A percentile compares a stretch with the other conserved stretches of the same genome.
Conservation (phyloP, 2,329 filamentous ascomycete species). For the Dothideomycetes sp. region DNA sequence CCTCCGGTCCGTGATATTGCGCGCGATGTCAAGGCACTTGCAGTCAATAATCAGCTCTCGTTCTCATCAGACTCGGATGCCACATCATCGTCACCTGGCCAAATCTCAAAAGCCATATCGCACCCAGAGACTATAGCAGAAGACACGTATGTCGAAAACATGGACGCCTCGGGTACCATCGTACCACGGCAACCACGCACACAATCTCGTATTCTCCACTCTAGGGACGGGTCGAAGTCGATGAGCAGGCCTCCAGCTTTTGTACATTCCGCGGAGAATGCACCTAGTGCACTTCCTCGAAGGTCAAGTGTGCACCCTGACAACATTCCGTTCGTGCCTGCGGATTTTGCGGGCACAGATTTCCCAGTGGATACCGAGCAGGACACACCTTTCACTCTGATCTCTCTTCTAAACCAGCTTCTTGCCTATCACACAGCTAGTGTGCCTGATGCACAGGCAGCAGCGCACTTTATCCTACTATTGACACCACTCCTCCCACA, state of each 20-base stretch:
- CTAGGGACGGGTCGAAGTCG: conserved; percentile 1
- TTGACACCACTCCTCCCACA: conserved; percentile 34
- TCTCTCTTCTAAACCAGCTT: conserved; percentile 30
- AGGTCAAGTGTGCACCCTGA: neutral
- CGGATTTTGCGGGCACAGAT: conserved; percentile 23
- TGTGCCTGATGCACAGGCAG: conserved; percentile 35
- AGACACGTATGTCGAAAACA: conserved; percentile 17
- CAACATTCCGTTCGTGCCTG: conserved; percentile 20
- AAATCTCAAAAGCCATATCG: neutral
- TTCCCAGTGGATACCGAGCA: conserved; percentile 23
- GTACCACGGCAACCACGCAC: conserved; percentile 19
- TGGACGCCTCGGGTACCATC: conserved; percentile 32
- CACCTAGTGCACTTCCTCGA: conserved; percentile 4
- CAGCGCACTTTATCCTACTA: conserved; percentile 35
- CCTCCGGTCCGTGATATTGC: conserved; percentile 14
- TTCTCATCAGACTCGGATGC: conserved; percentile 16
- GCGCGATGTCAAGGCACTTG: conserved; percentile 26
- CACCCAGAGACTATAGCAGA: conserved; percentile 8
- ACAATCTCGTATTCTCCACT: neutral
- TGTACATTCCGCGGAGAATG: conserved; percentile 15
- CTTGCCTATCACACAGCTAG: conserved; percentile 29
- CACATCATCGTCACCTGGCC: neutral
- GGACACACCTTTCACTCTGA: conserved; percentile 26
- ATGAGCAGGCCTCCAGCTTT: conserved; percentile 2
- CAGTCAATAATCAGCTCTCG: conserved; percentile 26